Evolutionary conservation across 1,284 basidiomycete species (phyloP), one percentile per base, ranked within the genome.

Genomic region (Neonothopanus nambi): DNA sequence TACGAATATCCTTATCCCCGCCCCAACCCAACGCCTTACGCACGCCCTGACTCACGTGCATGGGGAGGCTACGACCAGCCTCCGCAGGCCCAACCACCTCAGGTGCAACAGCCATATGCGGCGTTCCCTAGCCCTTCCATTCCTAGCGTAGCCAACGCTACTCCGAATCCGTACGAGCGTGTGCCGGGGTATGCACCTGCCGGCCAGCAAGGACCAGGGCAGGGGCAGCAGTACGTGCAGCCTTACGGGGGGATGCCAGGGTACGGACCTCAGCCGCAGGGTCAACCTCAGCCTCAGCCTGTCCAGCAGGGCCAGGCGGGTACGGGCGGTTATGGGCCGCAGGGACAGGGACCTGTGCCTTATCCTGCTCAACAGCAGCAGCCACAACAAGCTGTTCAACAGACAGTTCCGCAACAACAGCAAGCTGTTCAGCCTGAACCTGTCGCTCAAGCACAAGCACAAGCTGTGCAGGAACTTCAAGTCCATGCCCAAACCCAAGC

Each of bases 281-380:
- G 52, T 41, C 61, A 67, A 36, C 52, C 57, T 17, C 62, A 61
- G 20, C 59, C 41, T 17, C 56, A 54, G 30, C 39, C 52, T 6
- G 45, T 28, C 45, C 57, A 44, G 39, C 54, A 56, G 30, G 60
- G 58, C 26, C 57, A 51, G 40, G 62, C 58, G 26, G 33, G 45
- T 30, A 12, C 45, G 23, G 45, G 11, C 12, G n/a, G 21, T 3
- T 40, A 39, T 35, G 35, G 20, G 35, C 45, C 23, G 12, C 38
- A 43, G 24, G 30, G 18, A 50, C 38, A 43, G 24, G 30, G 18
- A 50, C 58, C 52, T 18, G 57, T 52, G 35, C 39, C 41, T 23
- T 61, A 65, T 48, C 36, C 55, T n/a, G 38, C 30, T 33, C 57
- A 59, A 24, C 56, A 43, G 37, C 59, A 60, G 24, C 56, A 41